Percentiles rank a stretch among this genome's conserved stretches.
These are phyloP conservation scores for Lodderomyces parapsilosis DNA, from an alignment of 1,139 yeast genomes.

Conservation along the genomic window DNA sequence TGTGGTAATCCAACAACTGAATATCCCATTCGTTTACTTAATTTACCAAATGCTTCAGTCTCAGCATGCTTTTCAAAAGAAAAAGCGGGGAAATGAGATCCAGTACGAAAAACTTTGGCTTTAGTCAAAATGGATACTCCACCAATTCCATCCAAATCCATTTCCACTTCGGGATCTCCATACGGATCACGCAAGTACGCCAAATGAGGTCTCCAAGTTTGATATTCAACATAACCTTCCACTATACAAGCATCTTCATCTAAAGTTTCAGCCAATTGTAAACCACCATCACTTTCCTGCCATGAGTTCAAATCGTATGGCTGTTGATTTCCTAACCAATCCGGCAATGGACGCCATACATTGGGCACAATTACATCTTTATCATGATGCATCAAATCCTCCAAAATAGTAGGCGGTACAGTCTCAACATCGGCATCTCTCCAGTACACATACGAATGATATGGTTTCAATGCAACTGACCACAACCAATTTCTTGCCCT, in stretches of 20 bases:
- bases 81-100: constrained; percentile 88
- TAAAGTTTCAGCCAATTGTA: constrained; percentile 70
- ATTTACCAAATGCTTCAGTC: constrained; percentile 89
- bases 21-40: constrained; percentile 78
- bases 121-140: constrained; percentile 83
- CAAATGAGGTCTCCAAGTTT: constrained; percentile 89
- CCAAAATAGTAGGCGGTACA: constrained; percentile 49
- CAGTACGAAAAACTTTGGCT: constrained; percentile 76
- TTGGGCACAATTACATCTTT: constrained; percentile 69
- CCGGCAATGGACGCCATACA: constrained; percentile 91
- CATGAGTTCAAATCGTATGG: constrained; percentile 90
- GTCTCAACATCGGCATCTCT: constrained; percentile 57
- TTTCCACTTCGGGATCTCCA: constrained; percentile 83
- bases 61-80: constrained; percentile 90
- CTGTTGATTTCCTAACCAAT: constrained; percentile 85
- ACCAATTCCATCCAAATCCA: constrained; percentile 89
- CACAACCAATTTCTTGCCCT: constrained; percentile 56
- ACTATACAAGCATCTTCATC: constrained; percentile 90
- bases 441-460: constrained; percentile 56
- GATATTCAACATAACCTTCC: constrained; percentile 89
- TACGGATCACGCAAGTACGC: constrained; percentile 84
- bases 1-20: constrained; percentile 84
- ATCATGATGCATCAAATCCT: constrained; percentile 55
- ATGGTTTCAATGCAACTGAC: constrained; percentile 51
- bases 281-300: constrained; percentile 85